Evolutionary conservation across 1,284 basidiomycete genomes (phyloP), one percentile per base, ranked within the genome.

Genomic region (Lentinus polychrous): DNA sequence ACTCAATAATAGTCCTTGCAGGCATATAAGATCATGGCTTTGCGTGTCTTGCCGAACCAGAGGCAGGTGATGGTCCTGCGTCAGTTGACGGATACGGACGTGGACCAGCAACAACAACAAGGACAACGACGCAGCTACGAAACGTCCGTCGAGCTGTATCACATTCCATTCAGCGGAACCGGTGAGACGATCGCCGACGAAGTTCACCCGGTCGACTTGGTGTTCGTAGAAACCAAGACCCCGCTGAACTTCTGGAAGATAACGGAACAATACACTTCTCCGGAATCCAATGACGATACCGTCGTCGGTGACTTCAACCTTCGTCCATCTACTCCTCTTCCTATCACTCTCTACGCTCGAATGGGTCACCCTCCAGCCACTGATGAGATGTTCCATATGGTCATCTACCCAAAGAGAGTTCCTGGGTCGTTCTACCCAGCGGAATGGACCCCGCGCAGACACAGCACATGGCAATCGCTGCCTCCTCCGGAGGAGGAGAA

Each of bases 61-160:
- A 61, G 66, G n/a, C 68, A 77, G 44, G 61, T 85, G 11, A 65
- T 85, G 31, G 69, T 81, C 49, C 69, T 83, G 27, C 79, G 81
- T 33, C 70, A 51, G 37, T 20, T 54, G 8, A 45, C 31, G 22
- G 43, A 51, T 48, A 17, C 20, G 18, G 17, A 17, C 4, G 39
- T 7, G 20, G 12, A 7, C 10, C 18, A 15, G n/a, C 18, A 4
- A 7, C 39, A 3, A 20, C 17, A n/a, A n/a, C n/a, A n/a, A n/a
- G n/a, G n/a, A n/a, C n/a, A n/a, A n/a, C n/a, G n/a, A n/a, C n/a
- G n/a, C n/a, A n/a, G n/a, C n/a, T n/a, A 12, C 17, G 6, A 3
- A 23, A 40, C 39, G 5, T 7, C 22, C 20, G 14, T 65, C 37
- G 61, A 57, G 40, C 47, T 55, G 8, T 58, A 53, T 46, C 41